Evolutionary conservation across 495 filamentous ascomycete species (phyloP), one percentile per base, ranked within the genome.

Genomic region (Xylaria longipes): DNA sequence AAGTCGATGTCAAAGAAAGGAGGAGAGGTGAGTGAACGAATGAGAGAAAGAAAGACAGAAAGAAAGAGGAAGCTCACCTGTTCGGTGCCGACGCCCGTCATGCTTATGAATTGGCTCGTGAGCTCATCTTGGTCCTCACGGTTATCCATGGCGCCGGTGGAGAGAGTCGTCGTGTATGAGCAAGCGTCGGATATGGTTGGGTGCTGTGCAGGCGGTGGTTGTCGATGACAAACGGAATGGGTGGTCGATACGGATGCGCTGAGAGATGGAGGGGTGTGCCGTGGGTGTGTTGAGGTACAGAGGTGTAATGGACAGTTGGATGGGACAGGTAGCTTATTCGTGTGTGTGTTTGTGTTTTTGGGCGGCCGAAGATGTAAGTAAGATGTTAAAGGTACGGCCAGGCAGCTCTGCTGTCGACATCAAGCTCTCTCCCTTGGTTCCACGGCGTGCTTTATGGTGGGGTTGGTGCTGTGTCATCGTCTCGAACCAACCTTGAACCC

Each of bases 31-130:
- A n/a, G 25, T 6, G 27, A 50, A 57, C 8, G 5, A 11, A n/a
- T 46, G 7, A 46, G 35, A 3, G 12, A 37, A 31, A 56, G 31
- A 52, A 8, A 41, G 39, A 41, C 5, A 41, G 39, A 41, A 60
- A 33, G 31, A 22, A 60, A 60, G 57, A 35, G 57, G 14, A 57
- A 8, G 73, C 84, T 76, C 86, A 95, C 94, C 79, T 91, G 86
- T 48, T 89, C 82, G 5, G 91, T 79, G 12, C 85, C 80, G 25
- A 87, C 85, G 29, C 90, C 89, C 3, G 94, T 95, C 76, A 97
- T 84, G 64, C 83, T 83, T 79, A 89, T 89, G 81, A 97, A 94
- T 79, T 91, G 84, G 73, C 87, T 86, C 71, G 96, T 89, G 69
- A 92, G 81, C 74, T 87, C 85, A 79, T 95, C 91, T 69, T 90